Evolutionary conservation across 2,329 filamentous ascomycete species (phyloP).

Genomic region (Juglanconis oblonga): DNA sequence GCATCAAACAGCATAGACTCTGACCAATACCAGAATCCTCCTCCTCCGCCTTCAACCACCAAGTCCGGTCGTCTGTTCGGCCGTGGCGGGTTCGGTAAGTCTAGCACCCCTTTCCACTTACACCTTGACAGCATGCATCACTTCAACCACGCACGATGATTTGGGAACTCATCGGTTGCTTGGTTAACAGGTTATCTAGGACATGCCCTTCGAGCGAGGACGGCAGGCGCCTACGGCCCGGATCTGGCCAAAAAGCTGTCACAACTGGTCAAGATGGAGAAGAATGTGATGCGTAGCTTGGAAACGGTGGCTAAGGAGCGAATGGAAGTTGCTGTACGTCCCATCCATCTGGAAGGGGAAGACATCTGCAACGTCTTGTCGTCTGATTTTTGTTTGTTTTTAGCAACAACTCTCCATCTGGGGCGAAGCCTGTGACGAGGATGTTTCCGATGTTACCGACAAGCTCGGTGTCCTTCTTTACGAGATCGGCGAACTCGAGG

Average conservation of each 20-base stretch:
- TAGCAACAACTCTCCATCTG: constrained; percentile 98
- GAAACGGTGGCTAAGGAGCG: constrained; percentile 92
- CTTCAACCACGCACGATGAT: background rate
- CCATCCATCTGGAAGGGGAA: background rate
- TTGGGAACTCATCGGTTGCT: background rate
- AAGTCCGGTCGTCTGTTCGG: constrained; percentile 90
- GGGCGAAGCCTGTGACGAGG: constrained; percentile 93
- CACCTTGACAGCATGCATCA: background rate
- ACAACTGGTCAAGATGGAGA: constrained; percentile 99
- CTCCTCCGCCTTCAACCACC: constrained; percentile 85
- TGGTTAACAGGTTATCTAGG: constrained; percentile 37
- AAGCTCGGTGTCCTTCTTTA: constrained; percentile 97
- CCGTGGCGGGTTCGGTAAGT: constrained; percentile 78
- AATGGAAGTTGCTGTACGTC: constrained; percentile 92
- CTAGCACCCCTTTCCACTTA: background rate
- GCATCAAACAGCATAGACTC: background rate
- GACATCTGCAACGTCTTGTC: background rate
- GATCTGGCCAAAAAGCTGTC: constrained; percentile 97
- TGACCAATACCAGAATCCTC: constrained; percentile 68
- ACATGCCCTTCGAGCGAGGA: constrained; percentile 69
- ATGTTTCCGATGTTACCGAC: constrained; percentile 98
- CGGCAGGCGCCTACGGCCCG: constrained; percentile 73
- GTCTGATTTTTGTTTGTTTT: constrained; percentile 11
- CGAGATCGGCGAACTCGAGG: constrained; percentile 96
- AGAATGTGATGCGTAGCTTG: constrained; percentile 99